Percentiles rank a stretch among this genome's conserved stretches.
phyloP scores from a whole-genome alignment of 1,139 yeast genomes.

The Taphrina communis region DNA sequence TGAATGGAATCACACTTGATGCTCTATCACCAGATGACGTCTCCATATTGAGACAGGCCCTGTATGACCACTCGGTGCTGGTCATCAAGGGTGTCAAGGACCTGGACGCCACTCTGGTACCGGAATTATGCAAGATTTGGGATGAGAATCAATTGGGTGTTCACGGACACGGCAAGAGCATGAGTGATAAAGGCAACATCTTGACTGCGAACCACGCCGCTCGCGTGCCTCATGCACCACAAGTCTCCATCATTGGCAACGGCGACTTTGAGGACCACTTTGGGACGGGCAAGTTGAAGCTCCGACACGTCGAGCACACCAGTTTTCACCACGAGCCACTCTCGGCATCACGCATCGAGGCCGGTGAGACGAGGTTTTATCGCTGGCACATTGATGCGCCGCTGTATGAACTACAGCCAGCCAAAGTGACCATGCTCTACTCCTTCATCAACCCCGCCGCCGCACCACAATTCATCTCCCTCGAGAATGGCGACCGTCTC shows the following conservation, averaged over 20 bases:
- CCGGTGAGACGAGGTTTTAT: slow-evolving; percentile 76
- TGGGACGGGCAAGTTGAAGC: slow-evolving; percentile 70
- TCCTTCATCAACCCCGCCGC: slow-evolving; percentile 75
- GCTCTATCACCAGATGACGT: background rate
- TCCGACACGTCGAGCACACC: slow-evolving; percentile 83
- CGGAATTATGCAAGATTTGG: slow-evolving; percentile 25
- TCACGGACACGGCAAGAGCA: slow-evolving; percentile 39
- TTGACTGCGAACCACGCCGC: slow-evolving; percentile 79
- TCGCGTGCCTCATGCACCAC: slow-evolving; percentile 75
- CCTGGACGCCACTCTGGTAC: slow-evolving; percentile 18
- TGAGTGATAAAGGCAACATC: slow-evolving; percentile 69
- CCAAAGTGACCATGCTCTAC: slow-evolving; percentile 78
- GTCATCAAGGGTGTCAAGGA: slow-evolving; percentile 26
- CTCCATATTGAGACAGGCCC: slow-evolving; percentile 17
- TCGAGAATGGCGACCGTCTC: slow-evolving; percentile 68
- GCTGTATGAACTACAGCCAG: slow-evolving; percentile 81
- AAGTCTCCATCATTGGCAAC: slow-evolving; percentile 86
- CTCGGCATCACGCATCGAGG: slow-evolving; percentile 64
- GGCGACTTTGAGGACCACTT: slow-evolving; percentile 69
- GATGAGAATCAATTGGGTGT: slow-evolving; percentile 20
- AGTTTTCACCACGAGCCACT: slow-evolving; percentile 74
- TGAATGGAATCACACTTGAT: slow-evolving; percentile 6
- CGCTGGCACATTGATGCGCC: slow-evolving; percentile 96
- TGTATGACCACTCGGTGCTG: slow-evolving; percentile 26
- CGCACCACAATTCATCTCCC: slow-evolving; percentile 58